Percentiles rank a stretch among this genome's conserved stretches.
phyloP scores from a whole-genome alignment of 176 grass and related monocot species.

The Thinopyrum elongatum region DNA sequence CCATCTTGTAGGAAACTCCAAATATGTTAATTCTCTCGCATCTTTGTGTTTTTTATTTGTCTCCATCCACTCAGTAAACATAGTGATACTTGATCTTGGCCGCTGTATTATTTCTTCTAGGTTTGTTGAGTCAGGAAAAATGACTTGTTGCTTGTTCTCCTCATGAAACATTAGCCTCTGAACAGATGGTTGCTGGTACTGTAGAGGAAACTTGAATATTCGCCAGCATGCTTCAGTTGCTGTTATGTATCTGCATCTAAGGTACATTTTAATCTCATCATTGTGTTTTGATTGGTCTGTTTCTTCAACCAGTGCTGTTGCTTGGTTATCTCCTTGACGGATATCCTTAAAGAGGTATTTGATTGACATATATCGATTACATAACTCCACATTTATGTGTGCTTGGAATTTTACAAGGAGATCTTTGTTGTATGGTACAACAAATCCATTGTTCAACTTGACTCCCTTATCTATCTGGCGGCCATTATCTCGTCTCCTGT shows the following conservation, averaged over 20 bases:
- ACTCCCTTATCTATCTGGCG: not conserved
- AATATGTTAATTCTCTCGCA: constrained; percentile 29
- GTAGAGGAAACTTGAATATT: constrained; percentile 36
- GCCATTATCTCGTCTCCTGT: constrained; percentile 9
- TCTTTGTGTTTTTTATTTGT: constrained; percentile 2
- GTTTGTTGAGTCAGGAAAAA: constrained; percentile 4
- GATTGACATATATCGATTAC: constrained; percentile 11
- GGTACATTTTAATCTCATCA: constrained; percentile 39
- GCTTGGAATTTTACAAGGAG: constrained; percentile 23
- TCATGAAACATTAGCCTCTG: constrained; percentile 28
- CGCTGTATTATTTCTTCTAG: not conserved
- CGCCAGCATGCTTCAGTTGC: constrained; percentile 33
- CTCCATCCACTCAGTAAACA: constrained; percentile 11
- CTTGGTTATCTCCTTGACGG: not conserved
- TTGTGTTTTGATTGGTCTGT: not conserved
- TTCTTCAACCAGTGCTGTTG: not conserved
- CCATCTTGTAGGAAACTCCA: constrained; percentile 21
- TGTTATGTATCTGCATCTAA: constrained; percentile 39
- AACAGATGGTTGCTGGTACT: constrained; percentile 12
- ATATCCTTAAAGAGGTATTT: constrained; percentile 41
- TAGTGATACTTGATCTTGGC: not conserved
- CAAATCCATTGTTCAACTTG: not conserved
- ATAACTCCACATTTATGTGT: constrained; percentile 39
- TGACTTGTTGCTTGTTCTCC: constrained; percentile 6
- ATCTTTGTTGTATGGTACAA: constrained; percentile 18